Evolutionary conservation across 2,329 filamentous ascomycete species (phyloP), one percentile per base, ranked within the genome.

Genomic region (Penicillium sp.): DNA sequence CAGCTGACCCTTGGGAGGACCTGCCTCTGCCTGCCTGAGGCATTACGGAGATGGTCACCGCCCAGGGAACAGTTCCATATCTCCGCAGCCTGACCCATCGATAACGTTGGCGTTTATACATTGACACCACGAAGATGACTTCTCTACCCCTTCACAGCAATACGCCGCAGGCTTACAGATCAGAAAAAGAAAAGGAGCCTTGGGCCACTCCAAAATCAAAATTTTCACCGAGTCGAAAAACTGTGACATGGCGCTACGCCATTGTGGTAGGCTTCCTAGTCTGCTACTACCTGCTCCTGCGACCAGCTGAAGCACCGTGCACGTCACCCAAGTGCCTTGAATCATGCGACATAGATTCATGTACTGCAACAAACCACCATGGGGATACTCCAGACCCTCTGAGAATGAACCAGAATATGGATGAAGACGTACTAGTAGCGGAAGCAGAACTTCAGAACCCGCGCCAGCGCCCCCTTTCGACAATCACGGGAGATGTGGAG

Each of bases 81-180:
- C 8, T 11, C 33, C 41, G 5, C 5, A 12, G 25, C 25, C 33
- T 18, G 9, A 7, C 7, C 9, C n/a, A 27, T 43, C 24, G 25
- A 43, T 11, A 36, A 25, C 6, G 43, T 13, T 27, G 28, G 24
- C 9, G 34, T 43, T 12, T 45, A 33, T 36, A 25, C 12, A 28
- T 13, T 25, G n/a, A 18, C n/a, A 27, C 18, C 13, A n/a, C 35
- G 36, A 47, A 26, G 29, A 60, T 60, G 57, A 50, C 56, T 34
- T 56, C 57, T 37, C 46, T 60, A 39, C 57, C 57, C 11, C 40
- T 54, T 43, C 49, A 60, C 45, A 52, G 47, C 9, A 43, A 46
- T 12, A 54, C 18, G 56, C 29, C 29, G 8, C 29, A 26, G 46
- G 8, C 13, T 35, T 27, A 29, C 40, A 36, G 8, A 39, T n/a